phyloP scores from a whole-genome alignment of 495 filamentous ascomycete genomes.

The Xylaria castorea region DNA sequence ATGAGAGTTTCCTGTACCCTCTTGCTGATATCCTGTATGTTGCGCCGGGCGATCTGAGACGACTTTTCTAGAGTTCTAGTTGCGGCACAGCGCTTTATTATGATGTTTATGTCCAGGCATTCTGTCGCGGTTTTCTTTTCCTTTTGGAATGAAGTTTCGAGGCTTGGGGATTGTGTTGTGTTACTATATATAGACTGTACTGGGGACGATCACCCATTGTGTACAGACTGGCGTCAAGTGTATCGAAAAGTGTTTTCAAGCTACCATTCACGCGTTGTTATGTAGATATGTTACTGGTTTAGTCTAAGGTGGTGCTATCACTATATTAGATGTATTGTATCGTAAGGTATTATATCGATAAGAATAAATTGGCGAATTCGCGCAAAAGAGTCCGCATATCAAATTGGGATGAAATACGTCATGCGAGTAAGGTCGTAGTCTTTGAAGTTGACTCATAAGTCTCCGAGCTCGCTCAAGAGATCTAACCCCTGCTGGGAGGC shows the following conservation, averaged over 20 bases:
- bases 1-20: neutral
- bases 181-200: slow-evolving; percentile 24
- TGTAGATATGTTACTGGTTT: slow-evolving; percentile 12
- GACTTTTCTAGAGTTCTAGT: neutral
- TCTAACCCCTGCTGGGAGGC: neutral
- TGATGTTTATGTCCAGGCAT: neutral
- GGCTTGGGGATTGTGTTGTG: neutral
- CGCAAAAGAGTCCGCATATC: neutral
- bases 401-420: neutral
- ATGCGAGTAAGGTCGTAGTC: neutral
- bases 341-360: neutral
- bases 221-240: slow-evolving; percentile 22
- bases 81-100: neutral
- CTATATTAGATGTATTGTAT: neutral
- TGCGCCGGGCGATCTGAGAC: neutral
- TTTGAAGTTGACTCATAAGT: neutral
- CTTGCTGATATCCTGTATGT: neutral
- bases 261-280: neutral
- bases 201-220: slow-evolving; percentile 6
- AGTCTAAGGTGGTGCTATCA: neutral
- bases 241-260: slow-evolving; percentile 26
- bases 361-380: neutral
- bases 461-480: neutral
- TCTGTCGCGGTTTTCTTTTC: neutral
- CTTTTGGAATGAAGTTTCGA: neutral